Percentiles rank a stretch among this genome's conserved stretches.
Conservation (phyloP, 306 rosid species). For the Gastrolobium villosum region DNA sequence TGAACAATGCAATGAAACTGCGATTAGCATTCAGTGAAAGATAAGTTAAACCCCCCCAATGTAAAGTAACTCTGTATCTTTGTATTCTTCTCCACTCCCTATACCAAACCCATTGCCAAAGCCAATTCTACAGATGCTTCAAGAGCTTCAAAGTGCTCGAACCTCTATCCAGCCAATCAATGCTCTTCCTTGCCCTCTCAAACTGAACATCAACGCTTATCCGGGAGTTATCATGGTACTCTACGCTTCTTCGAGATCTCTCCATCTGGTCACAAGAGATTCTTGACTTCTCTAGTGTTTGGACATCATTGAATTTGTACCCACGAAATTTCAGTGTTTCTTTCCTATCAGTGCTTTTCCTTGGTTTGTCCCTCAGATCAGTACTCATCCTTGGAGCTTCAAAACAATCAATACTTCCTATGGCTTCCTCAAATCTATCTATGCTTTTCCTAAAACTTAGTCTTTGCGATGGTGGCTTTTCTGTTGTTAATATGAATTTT, state of each 20-base stretch:
- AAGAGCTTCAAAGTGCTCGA: conserved; percentile 60
- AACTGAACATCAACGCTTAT: conserved; percentile 72
- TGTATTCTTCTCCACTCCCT: conserved; percentile 43
- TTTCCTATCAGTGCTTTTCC: conserved; percentile 65
- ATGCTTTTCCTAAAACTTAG: conserved; percentile 61
- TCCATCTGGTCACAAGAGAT: conserved; percentile 64
- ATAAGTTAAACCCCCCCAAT: conserved; percentile 57
- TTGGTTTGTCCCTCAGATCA: conserved; percentile 73
- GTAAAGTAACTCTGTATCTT: conserved; percentile 48
- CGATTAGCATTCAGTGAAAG: conserved; percentile 46
- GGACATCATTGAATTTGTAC: conserved; percentile 56
- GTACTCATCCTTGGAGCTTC: conserved; percentile 77
- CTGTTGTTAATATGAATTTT: conserved; percentile 63
- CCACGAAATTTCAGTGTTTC: conserved; percentile 60
- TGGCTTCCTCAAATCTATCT: conserved; percentile 58
- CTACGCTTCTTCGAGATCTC: conserved; percentile 66
- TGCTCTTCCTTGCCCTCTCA: conserved; percentile 68
- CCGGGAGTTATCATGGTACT: conserved; percentile 67
- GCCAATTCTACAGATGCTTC: conserved; percentile 34
- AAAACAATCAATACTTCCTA: conserved; percentile 61
- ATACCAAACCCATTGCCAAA: conserved; percentile 41
- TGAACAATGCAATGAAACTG: conserved; percentile 38
- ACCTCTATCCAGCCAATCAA: conserved; percentile 80
- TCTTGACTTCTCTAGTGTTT: conserved; percentile 61
- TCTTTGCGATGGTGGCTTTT: conserved; percentile 54